These are phyloP conservation scores for Papilionanthe hybrid DNA, from an alignment of 116 monocot species.

Conservation along the genomic window DNA sequence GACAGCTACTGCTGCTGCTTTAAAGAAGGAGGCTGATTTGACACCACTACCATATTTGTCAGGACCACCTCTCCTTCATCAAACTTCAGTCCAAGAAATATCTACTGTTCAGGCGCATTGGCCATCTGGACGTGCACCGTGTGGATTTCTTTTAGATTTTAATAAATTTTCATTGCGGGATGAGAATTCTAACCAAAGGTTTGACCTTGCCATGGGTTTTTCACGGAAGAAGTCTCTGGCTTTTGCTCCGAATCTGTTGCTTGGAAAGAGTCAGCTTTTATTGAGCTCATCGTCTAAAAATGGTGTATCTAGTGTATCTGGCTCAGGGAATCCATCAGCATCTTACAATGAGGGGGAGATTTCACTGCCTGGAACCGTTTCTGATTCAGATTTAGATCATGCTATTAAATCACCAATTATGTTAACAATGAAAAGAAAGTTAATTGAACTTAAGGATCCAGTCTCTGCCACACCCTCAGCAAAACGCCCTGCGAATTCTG, in stretches of 20 bases:
- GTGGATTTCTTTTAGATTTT: slow-evolving; percentile 51
- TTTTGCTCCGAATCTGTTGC: slow-evolving; percentile 42
- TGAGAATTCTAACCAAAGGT: slow-evolving; percentile 35
- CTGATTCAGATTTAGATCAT: slow-evolving; percentile 31
- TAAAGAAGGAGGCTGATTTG: slow-evolving; percentile 86
- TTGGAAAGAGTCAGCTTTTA: slow-evolving; percentile 21
- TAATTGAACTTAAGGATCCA: slow-evolving; percentile 55
- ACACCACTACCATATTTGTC: slow-evolving; percentile 48
- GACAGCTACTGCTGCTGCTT: slow-evolving; percentile 52
- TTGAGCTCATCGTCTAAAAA: slow-evolving; percentile 16
- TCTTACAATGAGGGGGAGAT: slow-evolving; percentile 15
- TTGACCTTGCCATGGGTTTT: slow-evolving; percentile 20
- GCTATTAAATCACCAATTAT: slow-evolving; percentile 56
- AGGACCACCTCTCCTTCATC: slow-evolving; percentile 44
- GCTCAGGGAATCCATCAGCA: slow-evolving; percentile 23
- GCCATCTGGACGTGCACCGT: slow-evolving; percentile 63
- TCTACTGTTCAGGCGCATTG: slow-evolving; percentile 42
- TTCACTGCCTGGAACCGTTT: slow-evolving; percentile 19
- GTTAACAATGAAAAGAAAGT: slow-evolving; percentile 81
- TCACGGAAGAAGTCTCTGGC: slow-evolving; percentile 53
- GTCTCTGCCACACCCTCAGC: slow-evolving; percentile 27
- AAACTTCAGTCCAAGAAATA: slow-evolving; percentile 44
- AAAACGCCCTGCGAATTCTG: slow-evolving; percentile 45
- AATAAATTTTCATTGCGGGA: slow-evolving; percentile 27
- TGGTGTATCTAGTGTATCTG: slow-evolving; percentile 12